phyloP scores from a whole-genome alignment of 257 asterid species.

The Primulina eburnea region DNA sequence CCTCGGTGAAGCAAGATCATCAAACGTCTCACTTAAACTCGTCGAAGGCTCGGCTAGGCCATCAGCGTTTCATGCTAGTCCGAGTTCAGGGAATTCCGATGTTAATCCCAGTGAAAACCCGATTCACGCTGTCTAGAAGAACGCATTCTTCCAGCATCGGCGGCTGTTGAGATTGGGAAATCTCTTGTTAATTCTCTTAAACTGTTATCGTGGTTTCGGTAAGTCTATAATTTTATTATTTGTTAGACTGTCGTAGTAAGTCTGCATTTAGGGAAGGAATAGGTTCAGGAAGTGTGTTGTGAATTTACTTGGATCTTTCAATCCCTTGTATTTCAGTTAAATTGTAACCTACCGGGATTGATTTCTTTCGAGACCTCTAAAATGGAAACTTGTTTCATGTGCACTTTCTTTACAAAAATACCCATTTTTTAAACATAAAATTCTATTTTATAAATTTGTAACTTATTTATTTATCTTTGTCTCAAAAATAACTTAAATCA shows the following conservation, averaged over 20 bases:
- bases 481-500: too few relatives aligned
- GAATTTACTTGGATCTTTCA: not conserved
- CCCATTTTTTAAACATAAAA: too few relatives aligned
- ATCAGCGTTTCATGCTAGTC: slow-evolving; percentile 92
- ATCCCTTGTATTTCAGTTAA: not conserved
- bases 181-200: slow-evolving; percentile 35
- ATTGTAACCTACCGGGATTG: not conserved
- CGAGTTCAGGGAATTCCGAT: slow-evolving; percentile 54
- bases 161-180: slow-evolving; percentile 9
- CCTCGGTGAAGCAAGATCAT: slow-evolving; percentile 46
- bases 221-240: slow-evolving; percentile 26
- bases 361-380: not conserved
- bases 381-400: not conserved
- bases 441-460: too few relatives aligned
- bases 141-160: not conserved
- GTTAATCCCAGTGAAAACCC: slow-evolving; percentile 66
- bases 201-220: slow-evolving; percentile 28
- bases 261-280: slow-evolving; percentile 31
- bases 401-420: too few relatives aligned
- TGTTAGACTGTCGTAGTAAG: not conserved
- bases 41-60: slow-evolving; percentile 80
- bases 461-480: too few relatives aligned
- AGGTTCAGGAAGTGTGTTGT: slow-evolving; percentile 20
- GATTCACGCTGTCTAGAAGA: slow-evolving; percentile 62
- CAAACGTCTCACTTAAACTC: slow-evolving; percentile 63